phyloP scores from a whole-genome alignment of 176 grass and related monocot species.

The Paspalum vaginatum region DNA sequence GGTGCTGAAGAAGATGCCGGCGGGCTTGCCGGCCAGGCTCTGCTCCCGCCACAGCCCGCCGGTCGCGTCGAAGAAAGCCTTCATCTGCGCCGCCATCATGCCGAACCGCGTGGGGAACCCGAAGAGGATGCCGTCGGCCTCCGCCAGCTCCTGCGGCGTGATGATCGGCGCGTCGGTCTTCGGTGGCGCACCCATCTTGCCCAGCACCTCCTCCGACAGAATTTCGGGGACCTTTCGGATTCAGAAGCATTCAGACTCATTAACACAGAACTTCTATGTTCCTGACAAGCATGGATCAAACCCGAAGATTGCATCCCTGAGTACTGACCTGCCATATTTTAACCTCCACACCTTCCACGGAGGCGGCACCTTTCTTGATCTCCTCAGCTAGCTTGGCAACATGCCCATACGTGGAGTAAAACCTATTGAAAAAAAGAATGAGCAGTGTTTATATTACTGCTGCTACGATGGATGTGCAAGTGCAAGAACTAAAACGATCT shows the following conservation, averaged over 20 bases:
- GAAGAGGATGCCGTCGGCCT: constrained; percentile 58
- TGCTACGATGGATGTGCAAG: background rate
- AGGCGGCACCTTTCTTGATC: constrained; percentile 78
- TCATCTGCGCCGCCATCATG: constrained; percentile 63
- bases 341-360: constrained; percentile 76
- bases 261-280: background rate
- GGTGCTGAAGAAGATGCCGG: constrained; percentile 61
- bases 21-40: constrained; percentile 62
- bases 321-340: constrained; percentile 86
- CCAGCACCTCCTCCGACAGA: constrained; percentile 54
- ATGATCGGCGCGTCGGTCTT: constrained; percentile 51
- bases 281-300: background rate
- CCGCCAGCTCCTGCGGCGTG: constrained; percentile 47
- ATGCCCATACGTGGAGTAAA: constrained; percentile 88
- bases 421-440: constrained; percentile 43
- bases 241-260: background rate
- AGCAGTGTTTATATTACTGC: background rate
- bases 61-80: constrained; percentile 56
- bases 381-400: constrained; percentile 83
- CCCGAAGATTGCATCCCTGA: background rate
- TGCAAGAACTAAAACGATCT: background rate
- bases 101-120: constrained; percentile 62
- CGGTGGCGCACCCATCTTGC: constrained; percentile 71
- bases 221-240: constrained; percentile 53
- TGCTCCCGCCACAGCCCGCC: constrained; percentile 55